Conservation (phyloP, 345 rosid species). For the Heritiera fomes region DNA sequence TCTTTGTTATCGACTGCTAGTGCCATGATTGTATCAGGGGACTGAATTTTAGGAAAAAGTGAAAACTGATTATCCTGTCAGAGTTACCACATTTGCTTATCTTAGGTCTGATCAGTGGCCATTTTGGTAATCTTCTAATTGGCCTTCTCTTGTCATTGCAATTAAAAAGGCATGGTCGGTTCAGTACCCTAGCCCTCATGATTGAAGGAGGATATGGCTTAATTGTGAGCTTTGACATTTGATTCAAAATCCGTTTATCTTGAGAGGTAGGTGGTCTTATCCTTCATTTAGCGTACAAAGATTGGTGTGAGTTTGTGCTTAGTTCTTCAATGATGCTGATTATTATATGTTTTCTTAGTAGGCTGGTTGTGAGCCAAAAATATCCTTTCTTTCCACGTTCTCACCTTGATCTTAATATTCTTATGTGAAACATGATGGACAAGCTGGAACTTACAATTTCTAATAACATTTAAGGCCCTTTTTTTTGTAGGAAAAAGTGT, state of each 20-base stretch:
- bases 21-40: background rate
- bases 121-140: slow-evolving; percentile 7
- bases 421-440: background rate
- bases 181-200: background rate
- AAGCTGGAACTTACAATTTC: background rate
- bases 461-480: background rate
- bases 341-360: background rate
- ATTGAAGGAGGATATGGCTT: background rate
- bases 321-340: background rate
- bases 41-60: background rate
- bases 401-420: background rate
- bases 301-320: background rate
- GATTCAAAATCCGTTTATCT: background rate
- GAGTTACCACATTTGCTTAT: background rate
- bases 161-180: background rate
- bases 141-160: background rate
- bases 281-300: background rate
- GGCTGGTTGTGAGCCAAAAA: background rate
- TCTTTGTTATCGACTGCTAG: background rate
- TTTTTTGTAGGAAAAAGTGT: background rate
- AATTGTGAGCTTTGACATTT: background rate
- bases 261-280: background rate
- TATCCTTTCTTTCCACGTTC: background rate
- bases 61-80: background rate
- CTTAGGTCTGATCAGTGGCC: background rate